Evolutionary conservation across 441 rosid genomes (phyloP).

Genomic region (Isatis lusitanica): DNA sequence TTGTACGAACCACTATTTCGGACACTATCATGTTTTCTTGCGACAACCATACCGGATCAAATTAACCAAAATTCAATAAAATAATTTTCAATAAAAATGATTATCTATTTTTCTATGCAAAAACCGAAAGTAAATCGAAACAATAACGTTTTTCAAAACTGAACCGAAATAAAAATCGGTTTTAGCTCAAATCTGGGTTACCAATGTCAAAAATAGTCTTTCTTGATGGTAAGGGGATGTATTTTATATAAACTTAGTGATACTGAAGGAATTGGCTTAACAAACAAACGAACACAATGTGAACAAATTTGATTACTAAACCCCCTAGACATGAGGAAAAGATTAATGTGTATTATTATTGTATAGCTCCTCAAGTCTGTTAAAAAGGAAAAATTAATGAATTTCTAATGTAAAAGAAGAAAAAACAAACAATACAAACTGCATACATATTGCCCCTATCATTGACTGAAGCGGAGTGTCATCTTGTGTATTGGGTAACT

Average conservation of each 20-base stretch:
- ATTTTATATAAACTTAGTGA: too few species aligned
- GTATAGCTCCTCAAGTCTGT: slow-evolving; percentile 22
- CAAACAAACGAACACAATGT: background rate
- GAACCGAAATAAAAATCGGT: background rate
- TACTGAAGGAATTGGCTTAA: background rate
- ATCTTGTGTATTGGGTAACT: slow-evolving; percentile 24
- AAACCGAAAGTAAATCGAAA: background rate
- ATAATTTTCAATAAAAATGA: too few species aligned
- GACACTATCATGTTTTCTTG: background rate
- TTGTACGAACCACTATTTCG: background rate
- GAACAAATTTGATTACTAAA: background rate
- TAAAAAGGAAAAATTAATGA: slow-evolving; percentile 24
- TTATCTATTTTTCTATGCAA: too few species aligned
- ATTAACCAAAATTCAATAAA: background rate
- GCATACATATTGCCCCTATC: slow-evolving; percentile 30
- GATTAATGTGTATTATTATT: slow-evolving; percentile 15
- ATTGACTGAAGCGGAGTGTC: background rate
- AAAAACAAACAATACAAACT: slow-evolving; percentile 15
- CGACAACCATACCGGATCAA: background rate
- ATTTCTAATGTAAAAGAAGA: background rate
- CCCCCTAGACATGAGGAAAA: background rate
- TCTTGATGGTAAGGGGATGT: too few species aligned
- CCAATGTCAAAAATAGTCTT: too few species aligned
- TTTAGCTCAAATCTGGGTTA: too few species aligned
- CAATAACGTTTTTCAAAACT: background rate